Base-by-base conservation (phyloP, 139 green algal species). In the Zygnema circumcarinatum region DNA sequence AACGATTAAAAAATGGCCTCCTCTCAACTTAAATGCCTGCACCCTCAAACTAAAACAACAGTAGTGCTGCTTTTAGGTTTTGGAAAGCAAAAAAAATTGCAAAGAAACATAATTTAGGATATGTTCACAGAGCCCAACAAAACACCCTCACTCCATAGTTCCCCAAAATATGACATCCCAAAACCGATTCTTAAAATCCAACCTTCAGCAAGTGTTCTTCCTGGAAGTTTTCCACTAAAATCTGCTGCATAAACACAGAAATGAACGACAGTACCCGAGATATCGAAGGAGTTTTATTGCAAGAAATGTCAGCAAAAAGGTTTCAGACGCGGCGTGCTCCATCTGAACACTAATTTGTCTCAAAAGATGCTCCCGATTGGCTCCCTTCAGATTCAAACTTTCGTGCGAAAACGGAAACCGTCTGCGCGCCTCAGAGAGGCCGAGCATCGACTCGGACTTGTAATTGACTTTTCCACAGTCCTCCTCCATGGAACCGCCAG, bases 271-370 rank as follows among this genome's bases (percentile, higher is more conserved):
- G 47, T 62, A 62, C 39, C 76, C 69, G 3, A 78, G 16, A 78
- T 56, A 78, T 78, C 69, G 69, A 3, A 78, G 69, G 7, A 78
- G 69, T 47, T 78, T 78, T 3, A 78, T 25, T 3, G 69, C 38
- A 11, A 78, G 69, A 47, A 25, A 47, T 56, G 69, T 78, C 7
- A 78, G 38, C 38, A 78, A 11, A 47, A 78, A 78, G 16, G 69
- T 78, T 11, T 78, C 69, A 7, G 69, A 78, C 7, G 69, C 69
- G 36, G 69, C 69, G 39, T 78, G 69, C 16, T 62, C 47, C 47
- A 62, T 62, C 47, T 62, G 47, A 16, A 7, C 7, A 16, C 47
- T 62, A 16, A 62, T 62, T 62, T 62, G 47, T 16, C 16, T 7
- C 47, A 62, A 16, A 7, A 62, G 47, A 62, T 62, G 47, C 16